Base-by-base conservation (phyloP, 2,329 filamentous ascomycete species). In the Colletotrichum higginsianum region DNA sequence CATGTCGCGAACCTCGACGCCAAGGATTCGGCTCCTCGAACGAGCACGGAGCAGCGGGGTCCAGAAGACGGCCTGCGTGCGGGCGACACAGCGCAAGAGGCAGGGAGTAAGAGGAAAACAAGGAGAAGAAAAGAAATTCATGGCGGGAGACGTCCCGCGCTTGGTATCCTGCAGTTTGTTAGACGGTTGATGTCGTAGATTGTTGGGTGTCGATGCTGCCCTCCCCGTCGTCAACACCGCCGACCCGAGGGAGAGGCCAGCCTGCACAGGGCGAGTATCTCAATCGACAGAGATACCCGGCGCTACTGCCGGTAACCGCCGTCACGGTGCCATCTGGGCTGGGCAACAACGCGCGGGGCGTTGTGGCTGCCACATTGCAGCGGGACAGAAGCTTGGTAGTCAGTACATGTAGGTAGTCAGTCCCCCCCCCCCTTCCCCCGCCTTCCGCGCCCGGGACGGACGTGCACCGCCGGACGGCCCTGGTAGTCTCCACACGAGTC, bases 391-490 rank as follows among this genome's bases (percentile, higher is more conserved):
- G 18, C 16, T 50, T 62, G 35, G n/a, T 23, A 42, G 40, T 15
- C 44, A 16, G 30, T 5, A 35, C 30, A 30, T 30, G 26, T 5
- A 30, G 7, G 30, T 38, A 38, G 35, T 38, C 9, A 38, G 35
- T 12, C 35, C 35, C 35, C 35, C 35, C 35, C 9, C 30, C 30
- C 49, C 8, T 11, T n/a, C 12, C 26, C 52, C 30, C 16, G 50
- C 50, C 30, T 16, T 56, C 21, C 18, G 26, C 21, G 47, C 35
- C 49, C 35, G 55, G 44, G 30, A n/a, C 30, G 67, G 49, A 55
- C 47, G 30, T 67, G 44, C 55, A 26, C 49, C 49, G 55, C 49
- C 55, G 55, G 42, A 38, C 58, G 21, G n/a, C 58, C 11, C 58
- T 49, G 44, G 46, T 30, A 47, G 46, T 13, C 30, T 42, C 56